phyloP scores from a whole-genome alignment of 441 rosid species.

The Gossypium davidsonii region DNA sequence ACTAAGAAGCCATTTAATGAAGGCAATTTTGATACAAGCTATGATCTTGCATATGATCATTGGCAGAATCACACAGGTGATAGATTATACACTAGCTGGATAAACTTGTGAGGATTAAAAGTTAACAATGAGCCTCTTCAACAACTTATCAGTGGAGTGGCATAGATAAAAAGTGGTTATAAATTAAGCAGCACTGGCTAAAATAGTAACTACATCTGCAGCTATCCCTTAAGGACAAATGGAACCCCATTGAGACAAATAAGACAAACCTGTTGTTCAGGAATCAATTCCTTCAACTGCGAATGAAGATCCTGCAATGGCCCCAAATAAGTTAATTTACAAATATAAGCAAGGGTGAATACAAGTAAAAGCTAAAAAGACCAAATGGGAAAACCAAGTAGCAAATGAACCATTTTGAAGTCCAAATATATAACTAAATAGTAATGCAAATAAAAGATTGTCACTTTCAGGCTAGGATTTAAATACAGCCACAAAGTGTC shows the following conservation, averaged over 20 bases:
- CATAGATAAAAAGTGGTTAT: neutral
- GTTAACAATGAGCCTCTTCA: neutral
- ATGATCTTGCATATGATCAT: neutral
- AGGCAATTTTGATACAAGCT: neutral
- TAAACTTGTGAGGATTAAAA: neutral
- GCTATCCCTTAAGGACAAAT: neutral
- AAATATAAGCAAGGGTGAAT: slow-evolving; percentile 12
- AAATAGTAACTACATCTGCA: neutral
- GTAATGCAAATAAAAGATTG: neutral
- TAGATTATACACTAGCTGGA: slow-evolving; percentile 3
- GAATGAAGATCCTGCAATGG: slow-evolving; percentile 70
- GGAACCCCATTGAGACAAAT: neutral
- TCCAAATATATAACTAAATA: neutral
- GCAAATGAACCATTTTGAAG: neutral
- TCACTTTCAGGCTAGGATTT: neutral
- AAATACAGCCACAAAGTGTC: neutral
- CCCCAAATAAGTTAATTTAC: neutral
- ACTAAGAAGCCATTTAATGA: neutral
- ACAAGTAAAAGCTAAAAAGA: neutral
- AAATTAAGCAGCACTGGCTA: neutral
- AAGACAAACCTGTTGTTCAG: slow-evolving; percentile 73
- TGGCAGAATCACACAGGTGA: neutral
- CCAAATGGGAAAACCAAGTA: neutral
- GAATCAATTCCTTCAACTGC: slow-evolving; percentile 85
- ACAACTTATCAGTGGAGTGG: neutral